Base-by-base conservation (phyloP, 108 stramenopile genomes). In the Cylindrotheca fusiformis region DNA sequence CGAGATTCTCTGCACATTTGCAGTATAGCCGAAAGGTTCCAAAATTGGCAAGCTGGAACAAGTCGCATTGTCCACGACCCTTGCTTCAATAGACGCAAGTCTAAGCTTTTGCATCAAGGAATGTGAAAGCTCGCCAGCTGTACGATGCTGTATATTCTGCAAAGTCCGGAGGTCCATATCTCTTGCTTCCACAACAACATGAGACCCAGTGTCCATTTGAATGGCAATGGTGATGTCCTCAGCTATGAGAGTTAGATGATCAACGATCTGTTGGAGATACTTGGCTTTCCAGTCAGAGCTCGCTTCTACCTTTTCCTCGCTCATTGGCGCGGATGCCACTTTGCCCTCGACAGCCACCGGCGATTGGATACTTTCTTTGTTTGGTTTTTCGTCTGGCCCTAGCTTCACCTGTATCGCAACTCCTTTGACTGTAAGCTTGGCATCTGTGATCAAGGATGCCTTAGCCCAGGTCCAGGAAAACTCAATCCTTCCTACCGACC, bases 201-300 rank as follows among this genome's bases (percentile, higher is more conserved):
- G 25, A 14, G 19, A 19, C 18, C 12, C 0, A 24, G 26, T 28
- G 24, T 56, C 29, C 1, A 56, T 18, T 29, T 31, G 55, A 10
- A 56, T 18, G 17, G 19, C 6, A 17, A 56, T 24, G 5, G 18
- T n/a, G 8, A 31, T 19, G 25, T 65, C 46, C 21, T 24, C 23
- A 10, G 65, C n/a, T 25, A 21, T 24, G 18, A 71, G 17, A 5
- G 70, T 71, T 33, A 71, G 24, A 45, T 71, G 53, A 50, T 71
- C 70, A 21, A 71, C 32, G 41, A 71, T 65, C 51, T 71, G 70
- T 64, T 58, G 63, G 17, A 64, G 17, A 41, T 69, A 69, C 10
- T 52, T 64, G 17, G 45, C 46, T 48, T 67, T 67, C 47, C 58
- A 58, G 5, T 57, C 49, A 26, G 23, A 22, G 10, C 58, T 20